These are phyloP conservation scores for Boletus reticulatus DNA, from an alignment of 768 basidiomycete species.

Conservation along the genomic window DNA sequence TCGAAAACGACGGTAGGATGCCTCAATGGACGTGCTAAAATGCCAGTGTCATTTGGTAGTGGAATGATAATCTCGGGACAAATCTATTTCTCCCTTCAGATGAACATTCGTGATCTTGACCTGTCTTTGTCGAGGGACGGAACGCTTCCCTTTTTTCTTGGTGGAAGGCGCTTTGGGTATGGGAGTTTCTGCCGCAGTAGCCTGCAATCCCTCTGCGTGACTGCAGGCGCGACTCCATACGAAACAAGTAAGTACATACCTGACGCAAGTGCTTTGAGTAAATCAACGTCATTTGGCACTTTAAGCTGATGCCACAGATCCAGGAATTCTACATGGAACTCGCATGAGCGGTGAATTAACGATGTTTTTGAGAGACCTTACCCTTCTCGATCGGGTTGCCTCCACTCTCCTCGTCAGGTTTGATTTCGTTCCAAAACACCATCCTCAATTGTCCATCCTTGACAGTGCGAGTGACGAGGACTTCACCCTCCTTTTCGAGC, in stretches of 20 bases:
- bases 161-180: constrained; percentile 54
- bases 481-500: constrained; percentile 85
- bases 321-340: constrained; percentile 61
- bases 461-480: constrained; percentile 79
- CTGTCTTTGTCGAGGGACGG: constrained; percentile 69
- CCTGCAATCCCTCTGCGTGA: constrained; percentile 71
- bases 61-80: constrained; percentile 66
- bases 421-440: constrained; percentile 91
- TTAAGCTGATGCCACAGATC: constrained; percentile 85
- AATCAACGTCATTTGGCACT: constrained; percentile 83
- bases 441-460: constrained; percentile 82
- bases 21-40: not conserved
- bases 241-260: constrained; percentile 40
- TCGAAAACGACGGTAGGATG: not conserved
- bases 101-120: constrained; percentile 88
- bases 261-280: constrained; percentile 72
- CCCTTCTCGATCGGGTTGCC: constrained; percentile 80
- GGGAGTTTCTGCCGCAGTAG: constrained; percentile 64
- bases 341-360: not conserved
- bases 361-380: constrained; percentile 32
- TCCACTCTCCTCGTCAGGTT: constrained; percentile 68
- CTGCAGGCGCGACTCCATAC: not conserved
- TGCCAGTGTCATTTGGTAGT: constrained; percentile 12
- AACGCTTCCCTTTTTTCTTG: constrained; percentile 84
- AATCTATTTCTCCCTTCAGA: constrained; percentile 81